These are phyloP conservation scores for Microbotryomycetes sp. DNA, from an alignment of 1,284 basidiomycete species.

Conservation along the genomic window DNA sequence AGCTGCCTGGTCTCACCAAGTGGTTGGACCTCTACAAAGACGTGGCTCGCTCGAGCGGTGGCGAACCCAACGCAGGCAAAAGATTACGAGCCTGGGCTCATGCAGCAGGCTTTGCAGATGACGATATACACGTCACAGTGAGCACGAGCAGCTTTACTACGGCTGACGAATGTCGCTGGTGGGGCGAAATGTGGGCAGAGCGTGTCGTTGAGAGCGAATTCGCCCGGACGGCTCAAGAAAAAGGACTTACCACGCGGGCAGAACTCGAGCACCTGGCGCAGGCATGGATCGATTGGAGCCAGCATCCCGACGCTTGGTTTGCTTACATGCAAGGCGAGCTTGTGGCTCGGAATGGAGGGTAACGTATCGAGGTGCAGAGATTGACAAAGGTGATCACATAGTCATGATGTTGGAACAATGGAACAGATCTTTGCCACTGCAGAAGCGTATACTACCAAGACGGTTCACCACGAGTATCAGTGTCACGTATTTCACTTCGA, in stretches of 20 bases:
- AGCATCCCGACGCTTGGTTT: conserved; percentile 17
- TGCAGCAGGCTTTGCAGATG: conserved; percentile 12
- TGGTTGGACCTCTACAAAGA: conserved; percentile 7
- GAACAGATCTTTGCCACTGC: too few relatives aligned
- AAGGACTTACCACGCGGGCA: conserved; percentile 7
- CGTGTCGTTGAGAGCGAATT: conserved; percentile 14
- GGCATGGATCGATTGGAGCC: conserved; percentile 19
- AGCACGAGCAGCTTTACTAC: conserved; percentile 1
- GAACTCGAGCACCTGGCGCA: conserved; percentile 9
- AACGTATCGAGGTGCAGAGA: too few relatives aligned
- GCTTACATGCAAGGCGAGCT: conserved; percentile 18
- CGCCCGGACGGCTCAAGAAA: conserved; percentile 7
- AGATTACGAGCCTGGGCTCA: conserved; percentile 10
- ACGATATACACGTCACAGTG: conserved; percentile 1
- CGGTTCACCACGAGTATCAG: too few relatives aligned
- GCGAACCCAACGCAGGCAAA: conserved; percentile 20
- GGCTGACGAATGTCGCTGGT: conserved; percentile 9
- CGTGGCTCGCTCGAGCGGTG: conserved; percentile 14
- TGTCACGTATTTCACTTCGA: too few relatives aligned
- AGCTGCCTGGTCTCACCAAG: not conserved
- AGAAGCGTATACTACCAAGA: too few relatives aligned
- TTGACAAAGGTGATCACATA: too few relatives aligned
- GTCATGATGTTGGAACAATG: too few relatives aligned
- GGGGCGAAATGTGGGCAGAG: conserved; percentile 20
- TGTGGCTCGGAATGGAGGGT: conserved; percentile 1